Base-by-base conservation (phyloP, 352 stramenopile species). In the Plasmopara halstedii region DNA sequence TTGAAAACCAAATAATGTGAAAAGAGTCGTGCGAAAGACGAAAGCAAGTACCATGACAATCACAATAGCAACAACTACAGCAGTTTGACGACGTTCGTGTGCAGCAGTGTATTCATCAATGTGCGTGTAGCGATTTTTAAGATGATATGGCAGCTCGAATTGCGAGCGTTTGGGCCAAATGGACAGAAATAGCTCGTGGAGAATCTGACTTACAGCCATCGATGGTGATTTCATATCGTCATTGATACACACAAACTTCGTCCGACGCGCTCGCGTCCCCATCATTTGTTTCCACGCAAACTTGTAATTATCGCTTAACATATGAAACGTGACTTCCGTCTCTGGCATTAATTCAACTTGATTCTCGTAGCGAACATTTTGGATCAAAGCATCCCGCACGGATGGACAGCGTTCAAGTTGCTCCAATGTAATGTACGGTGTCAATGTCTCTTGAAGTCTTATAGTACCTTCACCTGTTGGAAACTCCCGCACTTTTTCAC, bases 241-340 rank as follows among this genome's bases (percentile, higher is more conserved):
- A 59, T 98, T 98, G 54, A 98, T 90, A 59, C 92, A 98, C 18
- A 98, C 86, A 51, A 98, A 98, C 72, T 98, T 98, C 39, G 85
- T 89, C 19, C 89, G 83, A 8, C 85, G 69, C 37, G 81, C 82
- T 29, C 93, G 82, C 39, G 95, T 94, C 47, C 81, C 86, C 50
- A 98, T 81, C 62, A 98, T 87, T 67, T 97, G 83, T 45, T 83
- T 83, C 72, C 82, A 88, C 29, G 91, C 94, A 35, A 84, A 82
- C 13, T 77, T 73, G 52, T 83, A 92, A 60, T 97, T 85, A 49
- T 98, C 91, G 35, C 73, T 88, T 18, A 98, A 64, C 93, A 98
- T 98, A 64, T 98, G 79, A 67, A 97, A 98, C 33, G 88, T 95
- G 39, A 98, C 88, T 33, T 95, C 81, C 15, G 72, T 69, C 58